Evolutionary conservation across 139 green algal species (phyloP).

Genomic region (Parachlorella kessleri): DNA sequence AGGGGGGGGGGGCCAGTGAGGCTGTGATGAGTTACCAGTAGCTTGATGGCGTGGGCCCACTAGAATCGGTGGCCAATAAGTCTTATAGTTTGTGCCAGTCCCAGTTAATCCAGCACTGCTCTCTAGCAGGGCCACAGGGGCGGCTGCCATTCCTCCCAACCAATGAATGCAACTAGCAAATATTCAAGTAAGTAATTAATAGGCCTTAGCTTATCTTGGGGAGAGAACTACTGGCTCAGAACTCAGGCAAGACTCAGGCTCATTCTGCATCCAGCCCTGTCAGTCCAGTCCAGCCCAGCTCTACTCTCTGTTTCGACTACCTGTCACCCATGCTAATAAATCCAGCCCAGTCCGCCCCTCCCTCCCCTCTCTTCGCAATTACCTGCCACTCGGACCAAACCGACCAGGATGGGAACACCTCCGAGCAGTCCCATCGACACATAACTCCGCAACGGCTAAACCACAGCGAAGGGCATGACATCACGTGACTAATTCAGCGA

Average conservation of each 20-base stretch:
- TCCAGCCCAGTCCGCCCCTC: not conserved
- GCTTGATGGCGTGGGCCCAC: not conserved
- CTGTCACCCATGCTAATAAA: not conserved
- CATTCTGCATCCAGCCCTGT: too few species aligned
- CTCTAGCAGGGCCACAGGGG: not conserved
- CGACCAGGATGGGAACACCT: not conserved
- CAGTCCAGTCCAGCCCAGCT: too few species aligned
- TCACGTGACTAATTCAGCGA: not conserved
- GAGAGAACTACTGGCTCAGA: too few species aligned
- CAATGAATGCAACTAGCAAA: too few species aligned
- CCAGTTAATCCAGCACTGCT: too few species aligned
- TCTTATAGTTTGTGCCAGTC: too few species aligned
- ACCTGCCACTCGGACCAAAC: not conserved
- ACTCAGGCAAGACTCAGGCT: too few species aligned
- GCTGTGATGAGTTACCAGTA: not conserved
- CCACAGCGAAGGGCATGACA: too few species aligned
- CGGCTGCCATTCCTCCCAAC: not conserved
- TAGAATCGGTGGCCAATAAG: not conserved
- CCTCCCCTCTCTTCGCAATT: not conserved
- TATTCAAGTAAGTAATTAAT: too few species aligned
- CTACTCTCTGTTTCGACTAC: too few species aligned
- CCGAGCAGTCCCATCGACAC: not conserved
- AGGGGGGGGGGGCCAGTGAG: not conserved
- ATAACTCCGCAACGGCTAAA: too few species aligned
- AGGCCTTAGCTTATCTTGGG: too few species aligned